Base-by-base conservation (phyloP, 1,284 basidiomycete species). In the Ustilago lituana region DNA sequence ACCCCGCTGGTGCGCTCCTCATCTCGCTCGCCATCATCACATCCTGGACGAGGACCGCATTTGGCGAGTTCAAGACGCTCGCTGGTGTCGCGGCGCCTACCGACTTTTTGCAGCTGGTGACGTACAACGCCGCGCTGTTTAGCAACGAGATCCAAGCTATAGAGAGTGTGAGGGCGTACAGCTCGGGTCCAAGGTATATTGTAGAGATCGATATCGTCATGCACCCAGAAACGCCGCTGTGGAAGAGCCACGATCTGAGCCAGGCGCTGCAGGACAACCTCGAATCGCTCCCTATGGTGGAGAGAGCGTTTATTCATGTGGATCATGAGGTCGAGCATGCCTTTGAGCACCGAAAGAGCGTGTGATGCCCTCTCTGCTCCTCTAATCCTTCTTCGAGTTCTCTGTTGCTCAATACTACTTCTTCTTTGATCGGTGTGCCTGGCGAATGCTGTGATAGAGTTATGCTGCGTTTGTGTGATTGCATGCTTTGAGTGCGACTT, bases 161-260 rank as follows among this genome's bases (percentile, higher is more conserved):
- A 37, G 94, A 97, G 79, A 93, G 91, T 5, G 71, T 78, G 4
- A 59, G 73, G 31, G 77, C 77, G 6, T 84, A 84, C 65, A 79
- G 81, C 48, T 76, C 77, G 6, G 83, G 83, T 20, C 84, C 93
- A 83, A 87, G 93, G 58, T 95, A 93, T 79, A 91, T 93, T 78
- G 94, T 97, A 43, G 94, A 97, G 83, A 87, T 97, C 9, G 95
- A 98, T 82, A 89, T 98, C 50, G 94, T 98, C 22, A 92, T 98
- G 89, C 87, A 90, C 70, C 90, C 90, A 4, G 88, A 89, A 61
- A 96, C 93, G 37, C 92, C 93, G 0, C 84, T 98, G 1, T 92
- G 90, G 89, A 89, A 91, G 79, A 91, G 94, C 15, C 94, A 98
- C 82, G 94, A 98, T 82, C 83, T 96, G 59, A 90, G 90, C 50